Conservation (phyloP, 805 yeast species). For the Pichia nakasei region DNA sequence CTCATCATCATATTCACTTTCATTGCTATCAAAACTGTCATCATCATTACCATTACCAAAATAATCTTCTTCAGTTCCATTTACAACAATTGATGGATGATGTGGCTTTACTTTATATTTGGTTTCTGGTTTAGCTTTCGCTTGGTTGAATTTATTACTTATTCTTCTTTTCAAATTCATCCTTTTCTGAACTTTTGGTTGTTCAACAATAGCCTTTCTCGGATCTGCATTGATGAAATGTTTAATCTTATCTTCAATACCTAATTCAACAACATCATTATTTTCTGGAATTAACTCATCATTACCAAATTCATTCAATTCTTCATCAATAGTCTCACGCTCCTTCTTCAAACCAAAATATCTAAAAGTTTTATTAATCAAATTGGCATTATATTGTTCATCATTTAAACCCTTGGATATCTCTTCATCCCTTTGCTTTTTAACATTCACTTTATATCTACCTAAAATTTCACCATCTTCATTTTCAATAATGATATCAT, state of each 20-base stretch:
- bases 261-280: conserved; percentile 7
- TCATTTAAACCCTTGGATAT: background rate
- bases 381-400: conserved; percentile 7
- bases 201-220: conserved; percentile 12
- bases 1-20: conserved; percentile 13
- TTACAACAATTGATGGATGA: background rate
- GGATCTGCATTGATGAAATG: conserved; percentile 20
- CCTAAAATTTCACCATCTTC: conserved; percentile 88
- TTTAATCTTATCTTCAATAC: conserved; percentile 20
- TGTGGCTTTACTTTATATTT: background rate
- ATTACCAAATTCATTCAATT: conserved; percentile 14
- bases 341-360: conserved; percentile 20
- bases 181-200: conserved; percentile 5
- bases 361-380: conserved; percentile 17
- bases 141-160: background rate
- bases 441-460: conserved; percentile 63
- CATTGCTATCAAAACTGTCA: background rate
- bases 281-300: conserved; percentile 17
- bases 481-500: conserved; percentile 74
- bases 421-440: conserved; percentile 11
- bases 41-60: background rate
- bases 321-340: conserved; percentile 14
- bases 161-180: background rate
- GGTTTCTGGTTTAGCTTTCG: background rate
- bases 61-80: conserved; percentile 4